Base-by-base conservation (phyloP, 108 stramenopile species). In the Epipyxis sp. region DNA sequence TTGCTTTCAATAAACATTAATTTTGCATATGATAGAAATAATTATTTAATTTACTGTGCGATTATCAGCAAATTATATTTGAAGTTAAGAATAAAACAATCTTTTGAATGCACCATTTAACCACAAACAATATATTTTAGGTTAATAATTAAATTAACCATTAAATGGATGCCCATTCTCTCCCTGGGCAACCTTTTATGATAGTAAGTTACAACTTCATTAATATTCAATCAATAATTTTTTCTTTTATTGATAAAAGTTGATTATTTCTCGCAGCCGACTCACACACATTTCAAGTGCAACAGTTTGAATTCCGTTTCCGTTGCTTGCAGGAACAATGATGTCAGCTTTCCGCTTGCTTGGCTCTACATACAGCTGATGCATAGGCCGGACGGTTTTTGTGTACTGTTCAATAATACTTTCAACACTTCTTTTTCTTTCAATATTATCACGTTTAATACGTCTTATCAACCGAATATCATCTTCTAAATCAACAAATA, bases 301-400 rank as follows among this genome's bases (percentile, higher is more conserved):
- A 0, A 87, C 86, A 34, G 77, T 35, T 42, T 87, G 86, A 13
- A 84, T 39, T 32, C 86, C 85, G 20, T 50, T 6, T 13, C 46
- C 46, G n/a, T n/a, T n/a, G n/a, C n/a, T n/a, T 32, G 79, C 76
- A 0, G 85, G 90, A 0, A 97, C 91, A 72, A 97, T 93, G 40
- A 97, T 78, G 82, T 97, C 95, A 0, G 94, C 93, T 41, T 84
- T 78, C n/a, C 77, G 54, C 84, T 95, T 93, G 43, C 90, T 90
- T 10, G 95, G 95, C 76, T 94, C 93, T 0, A 97, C 96, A 77
- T 88, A 95, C 77, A 89, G 77, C 50, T 87, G 77, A 85, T 97
- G 96, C 95, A 96, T 96, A 13, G 96, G 96, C 67, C 93, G 88
- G 0, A 97, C 96, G 0, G 92, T 92, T 29, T 50, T 39, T 41